These are phyloP conservation scores for Colletotrichum brevisporum DNA, from an alignment of 2,329 filamentous ascomycete genomes.

Conservation along the genomic window DNA sequence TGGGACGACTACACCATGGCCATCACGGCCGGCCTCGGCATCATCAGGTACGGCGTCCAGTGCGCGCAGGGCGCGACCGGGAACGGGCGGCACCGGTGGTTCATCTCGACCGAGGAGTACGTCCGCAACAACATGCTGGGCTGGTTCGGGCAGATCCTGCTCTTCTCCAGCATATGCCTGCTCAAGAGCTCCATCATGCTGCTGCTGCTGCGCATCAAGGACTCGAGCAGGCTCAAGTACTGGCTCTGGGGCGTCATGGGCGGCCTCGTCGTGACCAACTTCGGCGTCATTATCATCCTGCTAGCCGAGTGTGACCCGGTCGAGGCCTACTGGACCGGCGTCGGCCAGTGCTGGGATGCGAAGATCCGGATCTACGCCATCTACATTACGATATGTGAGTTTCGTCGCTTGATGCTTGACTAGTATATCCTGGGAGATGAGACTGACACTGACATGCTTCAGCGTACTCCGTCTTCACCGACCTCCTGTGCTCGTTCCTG, in stretches of 20 bases:
- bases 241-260: slow-evolving; percentile 51
- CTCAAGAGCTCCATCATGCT: slow-evolving; percentile 59
- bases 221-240: slow-evolving; percentile 48
- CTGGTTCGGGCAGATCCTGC: slow-evolving; percentile 57
- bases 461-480: slow-evolving; percentile 47
- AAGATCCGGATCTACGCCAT: slow-evolving; percentile 51
- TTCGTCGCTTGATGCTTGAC: too few species aligned
- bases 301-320: slow-evolving; percentile 51
- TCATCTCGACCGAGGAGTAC: slow-evolving; percentile 49
- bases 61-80: slow-evolving; percentile 51
- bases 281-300: slow-evolving; percentile 49
- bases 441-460: not conserved
- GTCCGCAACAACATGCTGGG: slow-evolving; percentile 53
- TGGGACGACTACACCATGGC: slow-evolving; percentile 56
- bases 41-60: slow-evolving; percentile 50
- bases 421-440: not conserved
- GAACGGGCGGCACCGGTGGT: slow-evolving; percentile 56
- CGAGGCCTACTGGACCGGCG: slow-evolving; percentile 49
- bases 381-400: slow-evolving; percentile 49
- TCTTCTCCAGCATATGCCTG: slow-evolving; percentile 56
- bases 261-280: slow-evolving; percentile 50
- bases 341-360: slow-evolving; percentile 49
- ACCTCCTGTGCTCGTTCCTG: slow-evolving; percentile 46
- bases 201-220: slow-evolving; percentile 57
- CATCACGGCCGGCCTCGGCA: slow-evolving; percentile 48